These are phyloP conservation scores for Exophiala xenobiotica DNA, from an alignment of 2,329 filamentous ascomycete genomes.

Conservation along the genomic window DNA sequence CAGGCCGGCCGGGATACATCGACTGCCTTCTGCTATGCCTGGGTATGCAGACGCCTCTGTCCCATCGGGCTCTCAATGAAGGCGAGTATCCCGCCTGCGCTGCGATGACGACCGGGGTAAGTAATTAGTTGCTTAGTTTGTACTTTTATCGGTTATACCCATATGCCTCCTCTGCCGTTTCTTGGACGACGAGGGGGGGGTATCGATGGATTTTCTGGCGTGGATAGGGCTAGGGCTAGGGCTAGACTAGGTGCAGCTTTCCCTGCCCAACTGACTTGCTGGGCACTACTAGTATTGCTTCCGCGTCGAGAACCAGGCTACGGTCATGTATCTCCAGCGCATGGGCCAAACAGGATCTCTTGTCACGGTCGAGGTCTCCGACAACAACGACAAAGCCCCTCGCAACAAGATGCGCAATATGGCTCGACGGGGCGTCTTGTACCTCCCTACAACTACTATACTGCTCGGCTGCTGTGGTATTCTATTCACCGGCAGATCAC, in stretches of 20 bases:
- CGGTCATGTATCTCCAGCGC: conserved; percentile 55
- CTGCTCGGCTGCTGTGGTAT: too few relatives aligned
- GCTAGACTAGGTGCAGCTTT: too few relatives aligned
- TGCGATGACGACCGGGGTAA: conserved; percentile 42
- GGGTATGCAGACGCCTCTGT: conserved; percentile 61
- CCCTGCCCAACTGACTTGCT: too few relatives aligned
- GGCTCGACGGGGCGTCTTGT: too few relatives aligned
- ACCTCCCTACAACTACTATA: too few relatives aligned
- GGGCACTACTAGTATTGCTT: conserved; percentile 46
- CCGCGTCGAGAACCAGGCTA: conserved; percentile 48
- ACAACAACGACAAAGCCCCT: background rate
- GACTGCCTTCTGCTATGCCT: conserved; percentile 60
- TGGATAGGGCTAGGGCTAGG: too few relatives aligned
- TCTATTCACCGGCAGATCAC: background rate
- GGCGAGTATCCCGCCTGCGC: conserved; percentile 44
- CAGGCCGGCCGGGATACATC: conserved; percentile 29
- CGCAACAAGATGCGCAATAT: conserved; percentile 1
- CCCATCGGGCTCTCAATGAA: conserved; percentile 51
- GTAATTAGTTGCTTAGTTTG: background rate
- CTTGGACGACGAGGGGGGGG: too few relatives aligned
- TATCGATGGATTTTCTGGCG: too few relatives aligned
- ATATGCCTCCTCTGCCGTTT: background rate
- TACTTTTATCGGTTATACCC: background rate
- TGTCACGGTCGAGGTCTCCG: conserved; percentile 33
- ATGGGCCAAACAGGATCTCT: conserved; percentile 58